These are phyloP conservation scores for Coemansia sp. DNA, from an alignment of 192 early-diverging fungal genomes.

Conservation along the genomic window DNA sequence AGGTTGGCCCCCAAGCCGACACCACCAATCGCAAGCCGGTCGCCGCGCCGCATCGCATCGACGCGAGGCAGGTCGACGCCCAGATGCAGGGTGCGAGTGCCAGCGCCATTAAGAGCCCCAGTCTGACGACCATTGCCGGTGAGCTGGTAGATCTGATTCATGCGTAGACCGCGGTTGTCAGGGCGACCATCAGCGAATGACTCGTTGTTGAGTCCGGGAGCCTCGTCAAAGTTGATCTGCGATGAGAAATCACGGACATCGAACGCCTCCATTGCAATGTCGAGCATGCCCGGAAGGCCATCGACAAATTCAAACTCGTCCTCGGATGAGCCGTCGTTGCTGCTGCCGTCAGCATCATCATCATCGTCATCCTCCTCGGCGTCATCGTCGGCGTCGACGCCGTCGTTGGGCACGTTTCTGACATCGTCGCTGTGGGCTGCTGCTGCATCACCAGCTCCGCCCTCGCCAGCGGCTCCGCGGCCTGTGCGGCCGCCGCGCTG, in stretches of 20 bases:
- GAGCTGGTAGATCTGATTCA: constrained; percentile 1
- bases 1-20: constrained; percentile 3
- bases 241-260: constrained; percentile 11
- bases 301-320: constrained; percentile 34
- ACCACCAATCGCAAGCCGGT: constrained; percentile 11
- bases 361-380: neutral
- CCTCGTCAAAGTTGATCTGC: neutral
- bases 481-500: neutral
- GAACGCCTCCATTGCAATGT: constrained; percentile 45
- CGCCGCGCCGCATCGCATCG: constrained; percentile 18
- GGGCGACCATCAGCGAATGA: constrained; percentile 17
- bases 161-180: neutral
- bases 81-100: neutral
- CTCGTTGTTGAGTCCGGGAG: constrained; percentile 16
- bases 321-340: constrained; percentile 8
- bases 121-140: constrained; percentile 20
- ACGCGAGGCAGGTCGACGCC: constrained; percentile 24
- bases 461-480: neutral
- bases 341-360: constrained; percentile 9
- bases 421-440: constrained; percentile 1
- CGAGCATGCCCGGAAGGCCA: constrained; percentile 25
- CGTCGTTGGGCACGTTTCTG: neutral
- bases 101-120: constrained; percentile 16
- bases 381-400: neutral
- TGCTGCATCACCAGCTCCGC: neutral